A percentile compares a stretch with the other conserved stretches of the same genome.
Evolutionary conservation across 163 green algal genomes (phyloP).

Genomic region (Scenedesmus sp.): DNA sequence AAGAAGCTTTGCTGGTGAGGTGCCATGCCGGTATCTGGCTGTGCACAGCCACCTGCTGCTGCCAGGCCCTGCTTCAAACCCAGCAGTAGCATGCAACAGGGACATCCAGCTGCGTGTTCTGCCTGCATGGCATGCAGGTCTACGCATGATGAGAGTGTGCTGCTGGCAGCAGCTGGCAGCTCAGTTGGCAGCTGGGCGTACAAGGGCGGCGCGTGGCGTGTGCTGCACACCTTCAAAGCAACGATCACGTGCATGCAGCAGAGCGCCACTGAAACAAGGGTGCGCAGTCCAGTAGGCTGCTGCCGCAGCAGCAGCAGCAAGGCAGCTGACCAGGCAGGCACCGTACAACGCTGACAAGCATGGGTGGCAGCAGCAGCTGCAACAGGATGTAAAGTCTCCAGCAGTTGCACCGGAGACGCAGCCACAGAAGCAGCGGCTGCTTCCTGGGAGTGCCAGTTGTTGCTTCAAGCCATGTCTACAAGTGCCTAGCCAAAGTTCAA

Average conservation of each 20-base stretch:
- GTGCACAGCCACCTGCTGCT: background rate
- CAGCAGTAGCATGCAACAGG: background rate
- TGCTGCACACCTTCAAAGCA: slow-evolving; percentile 23
- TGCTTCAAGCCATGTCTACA: too few relatives aligned
- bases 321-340: too few relatives aligned
- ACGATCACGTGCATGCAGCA: slow-evolving; percentile 46
- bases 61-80: background rate
- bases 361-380: too few relatives aligned
- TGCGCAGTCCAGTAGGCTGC: too few relatives aligned
- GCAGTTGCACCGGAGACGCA: too few relatives aligned
- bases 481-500: too few relatives aligned
- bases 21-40: background rate
- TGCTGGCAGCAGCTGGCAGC: slow-evolving; percentile 8
- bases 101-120: background rate
- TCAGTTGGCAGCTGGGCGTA: slow-evolving; percentile 18
- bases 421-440: too few relatives aligned
- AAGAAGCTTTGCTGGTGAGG: slow-evolving; percentile 43
- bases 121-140: slow-evolving; percentile 19
- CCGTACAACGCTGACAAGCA: too few relatives aligned
- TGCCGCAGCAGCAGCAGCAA: too few relatives aligned
- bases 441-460: too few relatives aligned
- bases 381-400: too few relatives aligned
- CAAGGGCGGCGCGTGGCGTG: background rate
- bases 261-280: slow-evolving; percentile 32
- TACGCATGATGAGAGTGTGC: slow-evolving; percentile 33